Evolutionary conservation across 148 eudicot genomes (phyloP).

Genomic region (Rhododendron molle): DNA sequence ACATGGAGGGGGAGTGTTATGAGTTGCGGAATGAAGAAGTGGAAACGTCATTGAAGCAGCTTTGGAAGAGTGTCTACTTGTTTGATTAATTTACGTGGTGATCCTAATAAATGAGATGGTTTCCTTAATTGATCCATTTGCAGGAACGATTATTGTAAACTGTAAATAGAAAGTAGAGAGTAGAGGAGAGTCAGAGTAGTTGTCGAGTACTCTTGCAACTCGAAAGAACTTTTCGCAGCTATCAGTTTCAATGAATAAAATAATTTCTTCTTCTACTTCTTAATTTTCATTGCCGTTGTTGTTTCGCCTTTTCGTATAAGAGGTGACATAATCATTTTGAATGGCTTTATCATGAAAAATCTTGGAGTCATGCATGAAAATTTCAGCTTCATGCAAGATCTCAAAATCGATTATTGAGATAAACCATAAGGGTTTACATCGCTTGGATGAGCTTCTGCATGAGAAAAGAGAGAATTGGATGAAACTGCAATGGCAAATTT

Average conservation of each 20-base stretch:
- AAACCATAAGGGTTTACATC: background rate
- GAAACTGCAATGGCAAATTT: background rate
- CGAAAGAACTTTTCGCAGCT: background rate
- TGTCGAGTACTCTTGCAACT: background rate
- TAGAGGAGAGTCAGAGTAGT: background rate
- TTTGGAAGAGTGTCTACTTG: background rate
- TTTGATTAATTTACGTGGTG: background rate
- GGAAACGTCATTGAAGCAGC: background rate
- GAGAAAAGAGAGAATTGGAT: background rate
- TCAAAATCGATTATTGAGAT: background rate
- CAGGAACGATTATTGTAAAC: background rate
- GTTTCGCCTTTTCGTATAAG: background rate
- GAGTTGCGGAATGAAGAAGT: background rate
- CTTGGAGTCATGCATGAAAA: background rate
- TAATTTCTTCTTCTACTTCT: background rate
- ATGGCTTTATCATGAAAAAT: background rate
- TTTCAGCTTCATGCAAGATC: background rate
- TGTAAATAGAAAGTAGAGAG: background rate
- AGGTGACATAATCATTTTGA: background rate
- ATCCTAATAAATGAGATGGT: background rate
- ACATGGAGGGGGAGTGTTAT: background rate
- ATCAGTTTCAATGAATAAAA: background rate
- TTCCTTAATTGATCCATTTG: background rate
- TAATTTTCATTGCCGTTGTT: background rate
- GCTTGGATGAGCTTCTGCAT: background rate